A percentile compares a stretch with the other conserved stretches of the same genome.
phyloP scores from a whole-genome alignment of 163 green algal species.

The Scenedesmus sp. region DNA sequence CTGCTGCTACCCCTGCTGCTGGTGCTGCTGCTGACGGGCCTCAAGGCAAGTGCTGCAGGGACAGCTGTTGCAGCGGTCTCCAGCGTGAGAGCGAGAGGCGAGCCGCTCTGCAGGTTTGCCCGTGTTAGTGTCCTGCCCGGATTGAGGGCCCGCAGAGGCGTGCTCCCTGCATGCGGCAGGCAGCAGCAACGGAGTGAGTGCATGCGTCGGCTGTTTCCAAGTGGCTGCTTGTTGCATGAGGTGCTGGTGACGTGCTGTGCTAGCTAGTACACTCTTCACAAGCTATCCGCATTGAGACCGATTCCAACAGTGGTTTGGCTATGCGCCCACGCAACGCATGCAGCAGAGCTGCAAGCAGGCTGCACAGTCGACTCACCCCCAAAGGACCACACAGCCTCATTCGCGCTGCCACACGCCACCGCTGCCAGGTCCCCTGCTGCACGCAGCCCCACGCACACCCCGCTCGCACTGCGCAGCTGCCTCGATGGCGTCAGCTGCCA shows the following conservation, averaged over 20 bases:
- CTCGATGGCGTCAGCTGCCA: background rate
- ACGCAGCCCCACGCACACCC: background rate
- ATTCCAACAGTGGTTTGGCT: too few species aligned
- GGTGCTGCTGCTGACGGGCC: background rate
- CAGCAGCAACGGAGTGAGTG: too few species aligned
- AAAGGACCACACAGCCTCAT: slow-evolving; percentile 8
- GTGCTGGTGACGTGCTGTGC: too few species aligned
- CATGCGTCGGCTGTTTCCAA: too few species aligned
- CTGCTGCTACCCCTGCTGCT: background rate
- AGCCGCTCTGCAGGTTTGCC: background rate
- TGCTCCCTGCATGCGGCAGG: background rate
- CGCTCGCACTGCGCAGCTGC: background rate
- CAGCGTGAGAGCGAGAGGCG: background rate
- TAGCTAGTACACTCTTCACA: too few species aligned
- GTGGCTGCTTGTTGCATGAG: too few species aligned
- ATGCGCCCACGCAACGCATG: too few species aligned
- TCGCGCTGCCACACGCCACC: background rate
- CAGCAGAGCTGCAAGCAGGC: background rate
- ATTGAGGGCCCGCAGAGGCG: background rate
- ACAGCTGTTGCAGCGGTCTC: background rate
- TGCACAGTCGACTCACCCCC: background rate
- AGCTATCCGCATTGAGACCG: too few species aligned
- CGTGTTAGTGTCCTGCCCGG: background rate
- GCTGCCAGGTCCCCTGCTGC: background rate
- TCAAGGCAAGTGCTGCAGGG: background rate